Percentiles rank a stretch among this genome's conserved stretches.
phyloP scores from a whole-genome alignment of 805 yeast genomes.

The Naumovozyma castellii region DNA sequence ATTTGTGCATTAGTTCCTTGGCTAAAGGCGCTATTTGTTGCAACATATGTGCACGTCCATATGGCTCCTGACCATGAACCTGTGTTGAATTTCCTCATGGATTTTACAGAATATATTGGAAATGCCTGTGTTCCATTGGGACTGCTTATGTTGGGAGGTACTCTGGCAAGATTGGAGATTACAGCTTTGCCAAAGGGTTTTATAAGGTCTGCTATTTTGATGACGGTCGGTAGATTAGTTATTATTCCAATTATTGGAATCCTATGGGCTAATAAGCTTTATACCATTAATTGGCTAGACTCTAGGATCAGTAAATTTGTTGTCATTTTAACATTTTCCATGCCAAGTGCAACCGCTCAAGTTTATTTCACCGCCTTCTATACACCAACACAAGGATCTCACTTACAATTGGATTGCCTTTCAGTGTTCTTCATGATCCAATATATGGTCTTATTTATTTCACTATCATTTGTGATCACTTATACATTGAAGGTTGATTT shows the following conservation, averaged over 20 bases:
- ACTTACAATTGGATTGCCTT: slow-evolving; percentile 66
- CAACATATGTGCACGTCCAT: slow-evolving; percentile 41
- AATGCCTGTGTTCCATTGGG: slow-evolving; percentile 87
- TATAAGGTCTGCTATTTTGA: slow-evolving; percentile 45
- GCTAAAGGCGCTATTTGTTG: slow-evolving; percentile 59
- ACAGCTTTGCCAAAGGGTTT: slow-evolving; percentile 52
- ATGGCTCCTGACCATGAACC: slow-evolving; percentile 81
- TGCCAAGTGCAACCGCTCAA: slow-evolving; percentile 84
- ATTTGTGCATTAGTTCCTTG: slow-evolving; percentile 81
- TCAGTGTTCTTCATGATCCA: slow-evolving; percentile 62
- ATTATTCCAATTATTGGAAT: slow-evolving; percentile 75
- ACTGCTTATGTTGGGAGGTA: slow-evolving; percentile 72
- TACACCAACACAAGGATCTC: slow-evolving; percentile 52
- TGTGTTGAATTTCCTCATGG: slow-evolving; percentile 77
- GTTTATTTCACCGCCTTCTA: slow-evolving; percentile 83
- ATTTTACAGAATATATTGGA: slow-evolving; percentile 69
- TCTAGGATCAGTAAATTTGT: slow-evolving; percentile 57
- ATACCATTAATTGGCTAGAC: slow-evolving; percentile 54
- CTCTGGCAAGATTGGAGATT: slow-evolving; percentile 66
- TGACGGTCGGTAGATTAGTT: slow-evolving; percentile 51
- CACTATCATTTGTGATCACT: slow-evolving; percentile 65
- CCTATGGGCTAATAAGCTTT: slow-evolving; percentile 52
- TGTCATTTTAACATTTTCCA: slow-evolving; percentile 60
- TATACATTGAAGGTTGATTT: slow-evolving; percentile 35
- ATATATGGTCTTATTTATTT: slow-evolving; percentile 51